Percentiles rank a stretch among this genome's conserved stretches.
phyloP scores from a whole-genome alignment of 2,329 filamentous ascomycete species.

The Diatrype stigma region DNA sequence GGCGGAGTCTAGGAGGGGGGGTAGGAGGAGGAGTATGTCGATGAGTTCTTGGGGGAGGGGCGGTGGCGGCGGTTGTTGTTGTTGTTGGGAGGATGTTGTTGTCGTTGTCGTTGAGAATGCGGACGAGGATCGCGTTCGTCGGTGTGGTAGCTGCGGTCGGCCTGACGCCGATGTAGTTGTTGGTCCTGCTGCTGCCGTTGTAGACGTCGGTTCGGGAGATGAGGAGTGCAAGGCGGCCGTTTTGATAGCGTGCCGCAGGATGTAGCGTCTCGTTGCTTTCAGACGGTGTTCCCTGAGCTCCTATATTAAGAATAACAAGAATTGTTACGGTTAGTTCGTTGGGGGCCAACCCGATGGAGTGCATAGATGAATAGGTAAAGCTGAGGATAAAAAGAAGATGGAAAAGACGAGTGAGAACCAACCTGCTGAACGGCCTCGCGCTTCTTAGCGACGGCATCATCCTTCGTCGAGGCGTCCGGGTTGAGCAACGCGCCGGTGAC shows the following conservation, averaged over 20 bases:
- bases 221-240: constrained; percentile 34
- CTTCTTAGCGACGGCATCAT: constrained; percentile 46
- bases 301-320: constrained; percentile 26
- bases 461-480: constrained; percentile 53
- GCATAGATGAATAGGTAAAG: not conserved
- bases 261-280: constrained; percentile 43
- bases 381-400: not conserved
- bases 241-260: constrained; percentile 48
- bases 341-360: not conserved
- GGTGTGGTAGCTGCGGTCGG: constrained; percentile 9
- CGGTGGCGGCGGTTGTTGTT: constrained; percentile 14
- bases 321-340: not conserved
- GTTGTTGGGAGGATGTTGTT: constrained; percentile 1
- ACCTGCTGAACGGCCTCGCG: constrained; percentile 48
- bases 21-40: constrained; percentile 53
- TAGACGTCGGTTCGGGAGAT: constrained; percentile 1
- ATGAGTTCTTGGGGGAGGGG: constrained; percentile 41
- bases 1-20: constrained; percentile 39
- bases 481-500: constrained; percentile 53
- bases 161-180: constrained; percentile 16
- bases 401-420: constrained; percentile 13
- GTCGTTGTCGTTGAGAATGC: constrained; percentile 3
- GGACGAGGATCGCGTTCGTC: constrained; percentile 20
- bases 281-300: constrained; percentile 47
- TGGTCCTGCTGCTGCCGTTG: constrained; percentile 19